phyloP scores from a whole-genome alignment of 495 filamentous ascomycete species.

The Glonium stellatum region DNA sequence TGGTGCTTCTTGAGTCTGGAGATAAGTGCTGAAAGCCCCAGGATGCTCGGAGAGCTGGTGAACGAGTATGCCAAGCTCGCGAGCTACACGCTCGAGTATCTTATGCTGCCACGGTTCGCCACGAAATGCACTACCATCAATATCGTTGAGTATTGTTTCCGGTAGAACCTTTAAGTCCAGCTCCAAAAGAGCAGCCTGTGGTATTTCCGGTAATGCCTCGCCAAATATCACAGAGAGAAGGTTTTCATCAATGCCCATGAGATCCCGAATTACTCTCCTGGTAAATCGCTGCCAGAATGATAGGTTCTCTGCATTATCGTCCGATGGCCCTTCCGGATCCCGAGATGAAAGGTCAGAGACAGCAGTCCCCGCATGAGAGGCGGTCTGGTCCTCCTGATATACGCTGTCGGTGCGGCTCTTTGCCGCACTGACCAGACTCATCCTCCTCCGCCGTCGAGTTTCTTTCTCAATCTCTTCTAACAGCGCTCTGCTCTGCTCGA shows the following conservation, averaged over 20 bases:
- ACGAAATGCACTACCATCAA: slow-evolving; percentile 33
- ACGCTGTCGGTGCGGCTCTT: slow-evolving; percentile 27
- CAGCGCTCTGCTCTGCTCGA: slow-evolving; percentile 80
- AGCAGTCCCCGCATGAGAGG: slow-evolving; percentile 21
- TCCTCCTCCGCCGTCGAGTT: slow-evolving; percentile 52
- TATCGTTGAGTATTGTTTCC: slow-evolving; percentile 24
- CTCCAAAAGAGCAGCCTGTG: slow-evolving; percentile 30
- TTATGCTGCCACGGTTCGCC: slow-evolving; percentile 59
- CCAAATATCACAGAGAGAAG: slow-evolving; percentile 81
- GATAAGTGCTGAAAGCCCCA: slow-evolving; percentile 75
- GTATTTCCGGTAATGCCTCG: slow-evolving; percentile 62
- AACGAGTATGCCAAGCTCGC: slow-evolving; percentile 76
- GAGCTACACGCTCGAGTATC: slow-evolving; percentile 75
- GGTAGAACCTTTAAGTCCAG: slow-evolving; percentile 32
- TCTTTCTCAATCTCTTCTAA: slow-evolving; percentile 84
- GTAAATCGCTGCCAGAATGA: slow-evolving; percentile 78
- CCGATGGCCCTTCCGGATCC: slow-evolving; percentile 26
- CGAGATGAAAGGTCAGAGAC: slow-evolving; percentile 27
- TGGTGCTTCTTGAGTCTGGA: slow-evolving; percentile 32
- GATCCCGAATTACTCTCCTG: slow-evolving; percentile 73
- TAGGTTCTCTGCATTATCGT: slow-evolving; percentile 42
- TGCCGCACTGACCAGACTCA: slow-evolving; percentile 38
- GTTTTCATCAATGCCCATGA: slow-evolving; percentile 86
- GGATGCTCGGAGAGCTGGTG: slow-evolving; percentile 74
- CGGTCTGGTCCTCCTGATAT: slow-evolving; percentile 9